Evolutionary conservation across 768 basidiomycete genomes (phyloP), one percentile per base, ranked within the genome.

Genomic region (Antrodiella citrinella): DNA sequence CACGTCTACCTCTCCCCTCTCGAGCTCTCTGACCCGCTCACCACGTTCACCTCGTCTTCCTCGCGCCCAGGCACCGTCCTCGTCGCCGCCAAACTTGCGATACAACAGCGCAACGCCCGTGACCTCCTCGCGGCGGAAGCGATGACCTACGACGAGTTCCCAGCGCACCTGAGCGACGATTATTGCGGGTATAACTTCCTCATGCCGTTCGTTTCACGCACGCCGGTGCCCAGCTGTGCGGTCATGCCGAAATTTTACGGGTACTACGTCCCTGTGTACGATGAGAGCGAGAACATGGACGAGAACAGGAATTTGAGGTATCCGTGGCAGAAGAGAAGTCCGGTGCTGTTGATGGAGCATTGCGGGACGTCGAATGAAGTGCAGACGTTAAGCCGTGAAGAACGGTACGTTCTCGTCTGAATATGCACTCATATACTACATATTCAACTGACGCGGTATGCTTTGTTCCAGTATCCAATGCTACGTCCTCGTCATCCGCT

Each of bases 221-320:
- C 70, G 53, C 73, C 78, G 0, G 69, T 73, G 0, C 76, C 78
- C 2, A 65, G 76, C 3, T 65, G 69, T 4, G 71, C 82, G 0
- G 44, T 82, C 44, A 75, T 78, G 2, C 82, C 83, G 0, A 80
- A 82, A 59, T 84, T 75, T 61, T 84, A 79, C 55, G 82, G 84
- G 1, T 80, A 77, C 62, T 84, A 83, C 54, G 58, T 56, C 0
- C 69, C 68, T 0, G 52, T 57, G 1, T n/a, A n/a, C n/a, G n/a
- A n/a, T n/a, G 44, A 45, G 2, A 54, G 62, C n/a, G 40, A 20
- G 35, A 1, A n/a, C 65, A 64, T 7, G 55, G 58, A 1, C 21
- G 59, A 24, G 52, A 0, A 51, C 45, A 38, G 49, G 51, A 3
- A 38, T 30, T 4, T 19, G 13, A 44, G n/a, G 57, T 59, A 52